Base-by-base conservation (phyloP, 2,329 filamentous ascomycete species). In the Phialophora expanda region DNA sequence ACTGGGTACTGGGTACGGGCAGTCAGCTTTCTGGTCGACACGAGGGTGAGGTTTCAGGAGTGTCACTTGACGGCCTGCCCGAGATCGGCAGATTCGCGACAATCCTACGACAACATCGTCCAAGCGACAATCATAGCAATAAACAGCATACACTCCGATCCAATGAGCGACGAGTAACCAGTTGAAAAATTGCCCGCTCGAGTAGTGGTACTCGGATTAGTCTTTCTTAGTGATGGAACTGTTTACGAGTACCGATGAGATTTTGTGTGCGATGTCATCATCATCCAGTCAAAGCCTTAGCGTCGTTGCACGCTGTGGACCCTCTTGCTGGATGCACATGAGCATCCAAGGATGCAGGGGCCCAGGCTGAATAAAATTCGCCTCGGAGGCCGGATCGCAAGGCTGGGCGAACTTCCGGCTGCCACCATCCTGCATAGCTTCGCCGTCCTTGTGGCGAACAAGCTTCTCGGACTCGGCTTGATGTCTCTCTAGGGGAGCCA, bases 21-120 rank as follows among this genome's bases (percentile, higher is more conserved):
- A 24, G 48, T 53, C 28, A 60, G 26, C 44, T 26, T 11, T n/a
- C 14, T 48, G 44, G 20, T 17, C n/a, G 22, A 24, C 38, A 20
- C 22, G 11, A 50, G 41, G 12, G 41, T 20, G 11, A 50, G 41
- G 22, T 28, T 30, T 32, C 17, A 26, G 44, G 4, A 11, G 44
- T 28, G 26, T 24, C 55, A 22, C 26, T 46, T 34, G 41, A 50
- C 46, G 57, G 32, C 48, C 9, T 53, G 48, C 22, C 46, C 20
- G 30, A 32, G 46, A 61, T 61, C 48, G 30, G 58, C 11, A 61
- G 46, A 34, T 53, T 61, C 28, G 57, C 26, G 57, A 60, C 24
- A 28, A 38, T 53, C 41, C 20, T 17, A 51, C 32, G 38, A 56
- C 24, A 30, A 58, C 6, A 30, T 48, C 34, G 50, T n/a, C n/a